phyloP scores from a whole-genome alignment of 495 filamentous ascomycete species.

The Hypoxylon cercidicola region DNA sequence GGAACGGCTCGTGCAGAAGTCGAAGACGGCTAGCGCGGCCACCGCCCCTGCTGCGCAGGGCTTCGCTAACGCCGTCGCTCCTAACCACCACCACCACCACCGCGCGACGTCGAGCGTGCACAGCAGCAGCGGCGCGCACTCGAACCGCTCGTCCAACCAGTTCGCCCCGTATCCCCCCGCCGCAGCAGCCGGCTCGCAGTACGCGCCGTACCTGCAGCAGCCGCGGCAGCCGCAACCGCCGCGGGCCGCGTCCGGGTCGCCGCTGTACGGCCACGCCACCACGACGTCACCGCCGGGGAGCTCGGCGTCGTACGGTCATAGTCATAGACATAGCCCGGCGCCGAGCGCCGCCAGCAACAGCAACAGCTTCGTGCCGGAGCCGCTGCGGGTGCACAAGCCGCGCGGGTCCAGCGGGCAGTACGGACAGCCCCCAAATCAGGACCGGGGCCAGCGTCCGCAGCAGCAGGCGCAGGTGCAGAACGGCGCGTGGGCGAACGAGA shows the following conservation, averaged over 20 bases:
- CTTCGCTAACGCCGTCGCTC: neutral
- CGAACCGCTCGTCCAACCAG: slow-evolving; percentile 5
- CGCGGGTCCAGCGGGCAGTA: slow-evolving; percentile 1
- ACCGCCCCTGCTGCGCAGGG: neutral
- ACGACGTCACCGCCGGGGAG: neutral
- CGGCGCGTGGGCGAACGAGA: slow-evolving; percentile 9
- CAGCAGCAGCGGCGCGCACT: slow-evolving; percentile 21
- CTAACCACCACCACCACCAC: slow-evolving; percentile 1
- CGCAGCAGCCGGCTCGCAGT: neutral
- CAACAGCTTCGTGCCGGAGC: slow-evolving; percentile 22
- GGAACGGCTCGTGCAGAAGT: slow-evolving; percentile 70
- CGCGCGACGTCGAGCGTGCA: slow-evolving; percentile 21
- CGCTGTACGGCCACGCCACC: neutral
- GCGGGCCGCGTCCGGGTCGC: neutral
- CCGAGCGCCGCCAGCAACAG: slow-evolving; percentile 1
- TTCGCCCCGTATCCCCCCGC: slow-evolving; percentile 1
- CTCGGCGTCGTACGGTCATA: neutral
- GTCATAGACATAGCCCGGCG: neutral
- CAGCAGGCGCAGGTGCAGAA: slow-evolving; percentile 3
- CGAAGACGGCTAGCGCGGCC: slow-evolving; percentile 45
- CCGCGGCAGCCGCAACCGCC: too few species aligned
- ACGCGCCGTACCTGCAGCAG: slow-evolving; percentile 9
- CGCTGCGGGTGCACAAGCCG: slow-evolving; percentile 24
- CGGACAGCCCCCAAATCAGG: neutral
- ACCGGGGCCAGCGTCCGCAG: neutral